Evolutionary conservation across 768 basidiomycete genomes (phyloP).

Genomic region (Pisolithus tinctorius): DNA sequence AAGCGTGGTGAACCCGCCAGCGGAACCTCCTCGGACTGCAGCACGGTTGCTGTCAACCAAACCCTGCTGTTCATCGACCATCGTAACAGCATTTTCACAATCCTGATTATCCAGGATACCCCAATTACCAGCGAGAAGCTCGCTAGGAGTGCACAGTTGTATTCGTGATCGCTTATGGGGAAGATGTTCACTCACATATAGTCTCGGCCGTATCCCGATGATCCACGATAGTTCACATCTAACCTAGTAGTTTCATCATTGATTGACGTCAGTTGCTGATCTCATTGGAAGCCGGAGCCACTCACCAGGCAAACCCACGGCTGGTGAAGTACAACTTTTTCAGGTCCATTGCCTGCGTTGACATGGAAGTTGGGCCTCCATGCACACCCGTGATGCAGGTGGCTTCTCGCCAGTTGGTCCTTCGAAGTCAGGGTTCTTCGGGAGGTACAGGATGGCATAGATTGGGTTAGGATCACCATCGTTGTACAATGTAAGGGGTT

Average conservation of each 20-base stretch:
- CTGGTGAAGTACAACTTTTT: conserved; percentile 57
- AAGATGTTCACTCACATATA: not conserved
- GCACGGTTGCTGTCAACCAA: not conserved
- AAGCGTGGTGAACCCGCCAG: too few relatives aligned
- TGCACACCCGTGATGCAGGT: conserved; percentile 56
- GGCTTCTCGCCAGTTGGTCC: conserved; percentile 51
- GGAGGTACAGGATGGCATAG: conserved; percentile 56
- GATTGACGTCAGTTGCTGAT: not conserved
- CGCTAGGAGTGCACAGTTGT: conserved; percentile 10
- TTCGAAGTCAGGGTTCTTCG: conserved; percentile 51
- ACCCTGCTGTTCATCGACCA: not conserved
- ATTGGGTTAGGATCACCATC: conserved; percentile 19
- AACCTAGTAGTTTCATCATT: conserved; percentile 36
- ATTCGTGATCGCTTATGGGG: not conserved
- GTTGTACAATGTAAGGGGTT: conserved; percentile 3
- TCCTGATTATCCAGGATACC: conserved; percentile 36
- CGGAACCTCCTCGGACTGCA: too few relatives aligned
- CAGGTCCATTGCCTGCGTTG: conserved; percentile 43
- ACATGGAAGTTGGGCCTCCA: conserved; percentile 58
- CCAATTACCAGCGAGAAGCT: conserved; percentile 39
- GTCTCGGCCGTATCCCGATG: too few relatives aligned
- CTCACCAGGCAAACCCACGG: conserved; percentile 65
- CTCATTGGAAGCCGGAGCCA: not conserved
- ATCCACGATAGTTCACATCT: conserved; percentile 22
- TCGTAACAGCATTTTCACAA: conserved; percentile 39